These are phyloP conservation scores for Microcyclospora tardicrescens DNA, from an alignment of 2,329 filamentous ascomycete genomes.

Conservation along the genomic window DNA sequence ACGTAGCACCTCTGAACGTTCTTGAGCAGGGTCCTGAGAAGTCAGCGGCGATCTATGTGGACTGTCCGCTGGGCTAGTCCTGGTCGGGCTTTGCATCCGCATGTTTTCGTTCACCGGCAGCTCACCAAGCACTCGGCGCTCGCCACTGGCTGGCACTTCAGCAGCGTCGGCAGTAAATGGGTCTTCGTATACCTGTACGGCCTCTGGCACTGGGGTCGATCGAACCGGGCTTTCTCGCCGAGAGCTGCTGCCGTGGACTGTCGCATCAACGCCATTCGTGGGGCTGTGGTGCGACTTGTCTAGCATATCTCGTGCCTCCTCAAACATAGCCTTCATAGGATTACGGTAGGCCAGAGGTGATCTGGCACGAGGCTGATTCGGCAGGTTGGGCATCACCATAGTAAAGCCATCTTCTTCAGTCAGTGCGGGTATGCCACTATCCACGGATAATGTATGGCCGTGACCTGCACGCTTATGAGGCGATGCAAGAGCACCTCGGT, in stretches of 20 bases:
- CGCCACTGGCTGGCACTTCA: constrained; percentile 13
- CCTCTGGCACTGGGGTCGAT: constrained; percentile 20
- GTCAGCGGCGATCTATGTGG: constrained; percentile 11
- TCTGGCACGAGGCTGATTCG: constrained; percentile 9
- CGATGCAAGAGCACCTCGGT: constrained; percentile 19
- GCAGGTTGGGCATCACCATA: constrained; percentile 35
- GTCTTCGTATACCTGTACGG: constrained; percentile 42
- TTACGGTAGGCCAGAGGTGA: constrained; percentile 20
- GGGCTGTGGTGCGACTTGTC: constrained; percentile 1
- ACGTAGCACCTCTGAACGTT: constrained; percentile 30
- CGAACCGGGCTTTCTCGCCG: constrained; percentile 10
- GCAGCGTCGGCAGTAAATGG: constrained; percentile 31
- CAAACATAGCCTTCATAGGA: constrained; percentile 22
- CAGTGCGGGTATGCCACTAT: constrained; percentile 24
- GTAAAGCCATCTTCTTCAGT: constrained; percentile 35
- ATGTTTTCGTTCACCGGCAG: constrained; percentile 37
- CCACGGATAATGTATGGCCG: constrained; percentile 27
- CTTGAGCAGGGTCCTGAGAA: constrained; percentile 18
- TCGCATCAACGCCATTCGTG: constrained; percentile 4
- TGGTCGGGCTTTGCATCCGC: constrained; percentile 16
- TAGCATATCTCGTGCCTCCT: constrained; percentile 18
- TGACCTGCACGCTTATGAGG: constrained; percentile 25
- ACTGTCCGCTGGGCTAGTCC: constrained; percentile 17
- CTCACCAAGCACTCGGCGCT: constrained; percentile 36
- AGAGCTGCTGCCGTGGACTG: constrained; percentile 1